A percentile compares a stretch with the other conserved stretches of the same genome.
phyloP scores from a whole-genome alignment of 73 alveolate species.

The Uronychia binucleata region DNA sequence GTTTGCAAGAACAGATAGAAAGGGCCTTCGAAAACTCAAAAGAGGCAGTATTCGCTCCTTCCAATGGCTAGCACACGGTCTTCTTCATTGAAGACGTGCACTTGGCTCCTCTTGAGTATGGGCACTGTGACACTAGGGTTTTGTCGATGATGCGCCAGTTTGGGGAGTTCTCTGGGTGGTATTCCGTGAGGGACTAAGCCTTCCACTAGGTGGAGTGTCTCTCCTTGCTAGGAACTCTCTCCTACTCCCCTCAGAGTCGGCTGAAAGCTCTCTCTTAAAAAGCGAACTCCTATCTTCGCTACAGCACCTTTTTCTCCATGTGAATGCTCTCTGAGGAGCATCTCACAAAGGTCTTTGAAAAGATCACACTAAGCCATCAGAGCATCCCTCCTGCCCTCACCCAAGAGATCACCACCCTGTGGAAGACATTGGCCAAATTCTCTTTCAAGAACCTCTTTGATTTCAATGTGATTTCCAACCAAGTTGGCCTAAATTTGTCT shows the following conservation, averaged over 20 bases:
- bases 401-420: not conserved
- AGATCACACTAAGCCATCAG: not conserved
- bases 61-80: not conserved
- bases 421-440: not conserved
- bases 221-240: not conserved
- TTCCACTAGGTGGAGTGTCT: not conserved
- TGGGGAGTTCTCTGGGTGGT: not conserved
- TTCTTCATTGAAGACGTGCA: not conserved
- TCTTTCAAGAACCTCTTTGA: not conserved
- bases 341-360: not conserved
- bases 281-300: not conserved
- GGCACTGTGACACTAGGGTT: not conserved
- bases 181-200: not conserved
- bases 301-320: too few species aligned
- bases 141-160: not conserved
- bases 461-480: not conserved
- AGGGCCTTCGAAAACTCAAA: not conserved
- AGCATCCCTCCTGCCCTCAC: not conserved
- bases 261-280: not conserved
- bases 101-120: not conserved
- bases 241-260: not conserved
- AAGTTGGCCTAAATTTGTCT: not conserved
- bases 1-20: not conserved
- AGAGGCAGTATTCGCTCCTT: not conserved
- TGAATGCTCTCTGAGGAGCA: too few species aligned